Percentiles rank a stretch among this genome's conserved stretches.
Conservation (phyloP, 2,329 filamentous ascomycete genomes). For the Myrmaecium sp. region DNA sequence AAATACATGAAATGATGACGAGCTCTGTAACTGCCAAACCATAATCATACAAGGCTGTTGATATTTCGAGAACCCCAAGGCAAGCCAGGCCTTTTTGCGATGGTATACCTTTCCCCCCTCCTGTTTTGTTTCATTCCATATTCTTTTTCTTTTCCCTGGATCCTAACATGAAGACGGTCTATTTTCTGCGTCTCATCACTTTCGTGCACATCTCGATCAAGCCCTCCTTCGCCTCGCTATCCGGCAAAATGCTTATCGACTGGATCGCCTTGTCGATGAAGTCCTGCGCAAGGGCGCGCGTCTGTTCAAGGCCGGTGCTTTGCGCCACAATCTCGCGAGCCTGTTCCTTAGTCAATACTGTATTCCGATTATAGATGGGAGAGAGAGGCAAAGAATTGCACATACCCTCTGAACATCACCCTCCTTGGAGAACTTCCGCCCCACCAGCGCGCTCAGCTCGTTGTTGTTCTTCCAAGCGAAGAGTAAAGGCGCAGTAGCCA, state of each 20-base stretch:
- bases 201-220: constrained; percentile 89
- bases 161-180: constrained; percentile 9
- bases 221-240: constrained; percentile 87
- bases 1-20: no score
- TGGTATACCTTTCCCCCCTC: no score
- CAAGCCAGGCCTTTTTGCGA: no score
- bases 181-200: constrained; percentile 79
- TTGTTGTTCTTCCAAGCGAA: constrained; percentile 89
- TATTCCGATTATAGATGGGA: background rate
- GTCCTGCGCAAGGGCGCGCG: constrained; percentile 72
- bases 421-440: constrained; percentile 68
- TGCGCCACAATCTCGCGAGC: constrained; percentile 69
- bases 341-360: constrained; percentile 30
- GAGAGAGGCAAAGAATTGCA: constrained; percentile 5
- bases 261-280: constrained; percentile 78
- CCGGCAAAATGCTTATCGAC: constrained; percentile 70
- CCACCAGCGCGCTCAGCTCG: constrained; percentile 74
- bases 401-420: constrained; percentile 75
- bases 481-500: constrained; percentile 82
- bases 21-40: no score
- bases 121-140: no score
- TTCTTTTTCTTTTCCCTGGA: background rate
- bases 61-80: no score
- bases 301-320: constrained; percentile 83
- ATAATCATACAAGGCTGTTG: no score